Conservation (phyloP, 768 basidiomycete species). For the Boletus reticulatus region DNA sequence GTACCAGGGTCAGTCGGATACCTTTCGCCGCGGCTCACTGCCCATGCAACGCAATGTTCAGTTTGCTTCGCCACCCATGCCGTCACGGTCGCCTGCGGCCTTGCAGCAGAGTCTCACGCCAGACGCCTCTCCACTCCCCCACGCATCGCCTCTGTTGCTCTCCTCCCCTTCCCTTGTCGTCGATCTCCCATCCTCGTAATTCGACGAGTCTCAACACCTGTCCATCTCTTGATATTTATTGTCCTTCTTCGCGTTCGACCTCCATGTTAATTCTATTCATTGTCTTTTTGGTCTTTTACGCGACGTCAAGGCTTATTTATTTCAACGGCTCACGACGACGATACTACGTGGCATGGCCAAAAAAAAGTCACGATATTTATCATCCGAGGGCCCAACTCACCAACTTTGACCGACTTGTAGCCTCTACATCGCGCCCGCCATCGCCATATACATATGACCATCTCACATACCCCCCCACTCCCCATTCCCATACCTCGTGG, state of each 20-base stretch:
- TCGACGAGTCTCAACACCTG: neutral
- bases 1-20: constrained; percentile 30
- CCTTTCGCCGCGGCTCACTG: constrained; percentile 31
- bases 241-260: constrained; percentile 20
- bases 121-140: constrained; percentile 27
- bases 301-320: constrained; percentile 32
- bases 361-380: constrained; percentile 27
- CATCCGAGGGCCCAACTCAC: constrained; percentile 9
- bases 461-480: constrained; percentile 14
- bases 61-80: constrained; percentile 32
- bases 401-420: constrained; percentile 26
- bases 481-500: constrained; percentile 11
- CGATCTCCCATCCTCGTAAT: constrained; percentile 23
- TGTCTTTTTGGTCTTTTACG: constrained; percentile 19
- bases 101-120: constrained; percentile 28
- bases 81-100: constrained; percentile 25
- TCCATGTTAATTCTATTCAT: constrained; percentile 2
- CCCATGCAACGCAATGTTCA: constrained; percentile 27
- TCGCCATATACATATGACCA: constrained; percentile 24
- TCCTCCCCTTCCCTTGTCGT: constrained; percentile 21
- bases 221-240: constrained; percentile 32
- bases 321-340: constrained; percentile 25
- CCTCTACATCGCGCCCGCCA: constrained; percentile 24
- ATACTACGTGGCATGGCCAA: constrained; percentile 18
- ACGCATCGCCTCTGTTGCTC: constrained; percentile 28